Base-by-base conservation (phyloP, 2,329 filamentous ascomycete genomes). In the Didymosphaeria variabile region DNA sequence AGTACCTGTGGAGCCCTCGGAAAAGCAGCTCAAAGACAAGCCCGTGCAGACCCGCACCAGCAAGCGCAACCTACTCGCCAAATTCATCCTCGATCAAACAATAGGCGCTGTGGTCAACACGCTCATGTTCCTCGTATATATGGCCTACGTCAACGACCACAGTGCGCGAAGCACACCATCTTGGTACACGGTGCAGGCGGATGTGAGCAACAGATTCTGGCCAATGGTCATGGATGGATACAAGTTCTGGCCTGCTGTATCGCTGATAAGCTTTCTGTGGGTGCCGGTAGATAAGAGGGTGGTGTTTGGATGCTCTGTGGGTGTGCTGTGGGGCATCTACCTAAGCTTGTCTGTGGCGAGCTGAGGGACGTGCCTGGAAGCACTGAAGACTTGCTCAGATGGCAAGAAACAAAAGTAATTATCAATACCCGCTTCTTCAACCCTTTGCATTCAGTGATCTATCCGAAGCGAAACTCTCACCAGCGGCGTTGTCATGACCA, bases 321-420 rank as follows among this genome's bases (percentile, higher is more conserved):
- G 91, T 5, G 83, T 94, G 26, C 84, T 82, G 15, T 94, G 91
- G 91, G 89, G 89, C 0, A 83, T 93, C 45, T 94, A 91, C 75
- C 81, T 94, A 79, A 92, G 90, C 72, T 79, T 93, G 70, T 78
- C 87, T 65, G 84, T 67, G 23, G 73, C 26, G 26, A 31, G 31
- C 19, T 53, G 56, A 31, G 52, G 10, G 34, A 8, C 40, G 34
- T 19, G 23, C 15, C 12, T 7, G 32, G 21, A 8, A n/a, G 5
- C n/a, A 40, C 38, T 19, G 38, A 40, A n/a, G 15, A 4, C 38
- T n/a, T 40, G 38, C 38, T n/a, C n/a, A 40, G 38, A 40, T n/a
- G 17, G 38, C 38, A n/a, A n/a, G 15, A 40, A 40, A n/a, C 15
- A 40, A 40, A 2, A n/a, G 5, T n/a, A 40, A 3, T 19, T 40